Evolutionary conservation across 129 eudicot genomes (phyloP).

Genomic region (Centrapalus pauciflorus): DNA sequence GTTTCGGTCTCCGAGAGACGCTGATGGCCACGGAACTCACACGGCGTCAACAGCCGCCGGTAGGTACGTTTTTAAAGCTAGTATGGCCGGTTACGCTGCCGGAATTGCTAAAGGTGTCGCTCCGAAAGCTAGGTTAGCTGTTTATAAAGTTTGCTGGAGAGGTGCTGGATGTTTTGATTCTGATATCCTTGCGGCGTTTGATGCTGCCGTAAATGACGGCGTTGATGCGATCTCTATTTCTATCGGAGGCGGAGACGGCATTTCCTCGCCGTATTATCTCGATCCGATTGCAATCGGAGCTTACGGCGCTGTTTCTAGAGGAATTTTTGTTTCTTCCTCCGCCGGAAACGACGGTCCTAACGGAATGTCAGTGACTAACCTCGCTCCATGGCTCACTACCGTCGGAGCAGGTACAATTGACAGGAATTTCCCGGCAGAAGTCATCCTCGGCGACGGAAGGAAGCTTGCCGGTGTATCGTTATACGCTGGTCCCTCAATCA

Average conservation of each 20-base stretch:
- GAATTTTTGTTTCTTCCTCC: constrained; percentile 75
- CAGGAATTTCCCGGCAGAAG: constrained; percentile 74
- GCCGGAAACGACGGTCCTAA: constrained; percentile 95
- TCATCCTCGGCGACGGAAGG: constrained; percentile 60
- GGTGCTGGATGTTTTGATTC: constrained; percentile 78
- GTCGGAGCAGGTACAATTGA: constrained; percentile 94
- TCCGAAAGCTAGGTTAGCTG: constrained; percentile 74
- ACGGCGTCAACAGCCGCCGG: constrained; percentile 95
- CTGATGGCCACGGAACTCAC: constrained; percentile 92
- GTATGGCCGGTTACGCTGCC: constrained; percentile 74
- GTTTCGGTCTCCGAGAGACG: constrained; percentile 72
- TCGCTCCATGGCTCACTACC: constrained; percentile 84
- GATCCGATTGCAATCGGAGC: constrained; percentile 94
- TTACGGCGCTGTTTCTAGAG: constrained; percentile 78
- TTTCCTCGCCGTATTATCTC: constrained; percentile 79
- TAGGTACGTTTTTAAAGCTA: constrained; percentile 59
- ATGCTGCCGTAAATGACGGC: constrained; percentile 75
- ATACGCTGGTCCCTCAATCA: constrained; percentile 61
- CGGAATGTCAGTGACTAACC: constrained; percentile 81
- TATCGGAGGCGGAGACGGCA: constrained; percentile 87
- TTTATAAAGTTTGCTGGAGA: constrained; percentile 87
- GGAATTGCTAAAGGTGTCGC: constrained; percentile 94
- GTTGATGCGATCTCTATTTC: constrained; percentile 86
- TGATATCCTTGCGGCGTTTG: constrained; percentile 80
- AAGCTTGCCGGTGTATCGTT: constrained; percentile 70